Conservation (phyloP, 2,329 filamentous ascomycete genomes). For the Colletotrichum plurivorum region DNA sequence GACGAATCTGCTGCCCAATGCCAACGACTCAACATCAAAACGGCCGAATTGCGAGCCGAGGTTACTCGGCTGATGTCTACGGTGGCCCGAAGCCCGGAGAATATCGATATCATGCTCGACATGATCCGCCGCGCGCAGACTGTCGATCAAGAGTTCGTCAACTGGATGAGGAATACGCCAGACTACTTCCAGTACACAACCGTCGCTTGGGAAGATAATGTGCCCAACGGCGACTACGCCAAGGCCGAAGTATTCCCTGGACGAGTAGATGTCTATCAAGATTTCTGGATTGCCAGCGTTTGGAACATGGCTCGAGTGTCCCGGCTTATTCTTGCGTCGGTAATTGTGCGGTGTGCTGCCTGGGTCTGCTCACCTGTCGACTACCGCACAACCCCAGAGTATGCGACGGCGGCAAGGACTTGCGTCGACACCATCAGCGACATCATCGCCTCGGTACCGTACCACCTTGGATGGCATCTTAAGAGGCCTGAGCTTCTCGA, state of each 20-base stretch:
- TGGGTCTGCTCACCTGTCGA: conserved; percentile 73
- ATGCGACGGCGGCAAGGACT: conserved; percentile 66
- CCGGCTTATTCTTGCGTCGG: conserved; percentile 67
- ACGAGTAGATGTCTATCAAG: conserved; percentile 70
- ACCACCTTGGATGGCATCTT: conserved; percentile 71
- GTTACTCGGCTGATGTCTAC: conserved; percentile 64
- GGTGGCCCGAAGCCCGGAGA: conserved; percentile 62
- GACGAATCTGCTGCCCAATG: conserved; percentile 63
- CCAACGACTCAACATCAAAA: conserved; percentile 67
- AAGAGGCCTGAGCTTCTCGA: conserved; percentile 58
- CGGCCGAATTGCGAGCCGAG: conserved; percentile 69
- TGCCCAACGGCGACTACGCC: conserved; percentile 65
- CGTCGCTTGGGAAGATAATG: conserved; percentile 69
- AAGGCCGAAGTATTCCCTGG: conserved; percentile 72
- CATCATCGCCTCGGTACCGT: conserved; percentile 73
- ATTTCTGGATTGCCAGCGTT: conserved; percentile 71
- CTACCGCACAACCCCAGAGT: conserved; percentile 74
- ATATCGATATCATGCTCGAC: conserved; percentile 64
- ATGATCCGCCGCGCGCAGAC: conserved; percentile 66
- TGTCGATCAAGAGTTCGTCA: conserved; percentile 65
- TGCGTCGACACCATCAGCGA: conserved; percentile 69
- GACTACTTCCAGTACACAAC: conserved; percentile 65
- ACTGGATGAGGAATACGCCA: conserved; percentile 66
- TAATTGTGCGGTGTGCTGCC: conserved; percentile 71
- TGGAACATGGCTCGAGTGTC: conserved; percentile 70